phyloP scores from a whole-genome alignment of 441 rosid species.

The Sinapis alba region DNA sequence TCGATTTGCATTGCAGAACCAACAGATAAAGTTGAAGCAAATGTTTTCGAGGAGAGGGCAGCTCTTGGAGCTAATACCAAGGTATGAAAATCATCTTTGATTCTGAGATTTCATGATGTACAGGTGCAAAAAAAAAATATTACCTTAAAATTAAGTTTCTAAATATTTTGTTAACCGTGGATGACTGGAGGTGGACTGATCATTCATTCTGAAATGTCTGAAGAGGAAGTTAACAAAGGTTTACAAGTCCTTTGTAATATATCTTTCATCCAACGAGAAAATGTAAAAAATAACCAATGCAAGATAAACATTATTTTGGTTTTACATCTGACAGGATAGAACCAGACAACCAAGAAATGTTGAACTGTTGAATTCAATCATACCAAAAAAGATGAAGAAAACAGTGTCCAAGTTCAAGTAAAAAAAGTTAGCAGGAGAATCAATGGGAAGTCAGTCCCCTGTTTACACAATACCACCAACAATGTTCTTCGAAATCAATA shows the following conservation, averaged over 20 bases:
- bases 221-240: constrained; percentile 66
- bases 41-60: neutral
- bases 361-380: constrained; percentile 59
- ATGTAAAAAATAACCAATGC: constrained; percentile 47
- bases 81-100: neutral
- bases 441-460: constrained; percentile 72
- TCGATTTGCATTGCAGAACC: neutral
- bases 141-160: neutral
- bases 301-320: neutral
- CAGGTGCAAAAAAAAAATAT: neutral
- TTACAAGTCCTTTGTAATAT: constrained; percentile 88
- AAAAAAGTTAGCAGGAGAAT: constrained; percentile 72
- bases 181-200: constrained; percentile 97
- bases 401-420: constrained; percentile 56
- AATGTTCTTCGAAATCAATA: constrained; percentile 70
- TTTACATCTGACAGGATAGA: constrained; percentile 58
- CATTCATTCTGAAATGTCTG: constrained; percentile 93
- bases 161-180: constrained; percentile 53
- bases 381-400: constrained; percentile 54
- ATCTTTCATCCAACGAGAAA: constrained; percentile 75
- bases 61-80: neutral
- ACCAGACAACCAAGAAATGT: constrained; percentile 75
- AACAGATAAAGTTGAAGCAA: neutral
- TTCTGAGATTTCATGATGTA: neutral
- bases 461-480: constrained; percentile 85